Evolutionary conservation across 805 yeast species (phyloP).

Genomic region (Candida insectorum): DNA sequence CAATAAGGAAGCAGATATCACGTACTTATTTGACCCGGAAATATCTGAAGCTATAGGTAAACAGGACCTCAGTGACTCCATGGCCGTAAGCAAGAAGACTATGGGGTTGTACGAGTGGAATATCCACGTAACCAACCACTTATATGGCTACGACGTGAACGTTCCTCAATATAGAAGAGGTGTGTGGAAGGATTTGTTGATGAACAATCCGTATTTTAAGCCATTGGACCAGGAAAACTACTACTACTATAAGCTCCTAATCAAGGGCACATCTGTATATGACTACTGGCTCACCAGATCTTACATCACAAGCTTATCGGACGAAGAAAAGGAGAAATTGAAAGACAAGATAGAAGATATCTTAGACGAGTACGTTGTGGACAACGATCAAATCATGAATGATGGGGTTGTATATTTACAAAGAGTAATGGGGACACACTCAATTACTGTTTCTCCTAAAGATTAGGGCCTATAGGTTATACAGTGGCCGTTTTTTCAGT

Average conservation of each 20-base stretch:
- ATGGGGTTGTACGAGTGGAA: constrained; percentile 25
- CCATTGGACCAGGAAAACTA: constrained; percentile 31
- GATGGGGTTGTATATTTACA: constrained; percentile 15
- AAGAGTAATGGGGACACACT: constrained; percentile 24
- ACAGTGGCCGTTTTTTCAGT: not conserved
- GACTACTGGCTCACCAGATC: constrained; percentile 54
- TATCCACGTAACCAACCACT: constrained; percentile 25
- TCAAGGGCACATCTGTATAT: constrained; percentile 37
- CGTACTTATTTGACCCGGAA: constrained; percentile 9
- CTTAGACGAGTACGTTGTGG: constrained; percentile 17
- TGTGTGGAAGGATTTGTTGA: constrained; percentile 43
- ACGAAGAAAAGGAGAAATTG: constrained; percentile 30
- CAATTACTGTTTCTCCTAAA: constrained; percentile 14
- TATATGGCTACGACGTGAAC: constrained; percentile 33
- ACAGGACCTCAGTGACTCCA: constrained; percentile 1
- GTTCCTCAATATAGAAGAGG: constrained; percentile 58
- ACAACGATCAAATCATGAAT: constrained; percentile 9
- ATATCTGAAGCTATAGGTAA: not conserved
- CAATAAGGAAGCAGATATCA: constrained; percentile 1
- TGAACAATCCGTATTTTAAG: constrained; percentile 29
- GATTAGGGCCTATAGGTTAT: too few species aligned
- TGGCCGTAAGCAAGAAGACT: constrained; percentile 1
- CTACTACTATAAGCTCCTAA: constrained; percentile 23
- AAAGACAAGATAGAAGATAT: constrained; percentile 27
- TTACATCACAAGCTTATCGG: constrained; percentile 46